Conservation (phyloP, 768 basidiomycete species). For the Glaciozyma antarctica region DNA sequence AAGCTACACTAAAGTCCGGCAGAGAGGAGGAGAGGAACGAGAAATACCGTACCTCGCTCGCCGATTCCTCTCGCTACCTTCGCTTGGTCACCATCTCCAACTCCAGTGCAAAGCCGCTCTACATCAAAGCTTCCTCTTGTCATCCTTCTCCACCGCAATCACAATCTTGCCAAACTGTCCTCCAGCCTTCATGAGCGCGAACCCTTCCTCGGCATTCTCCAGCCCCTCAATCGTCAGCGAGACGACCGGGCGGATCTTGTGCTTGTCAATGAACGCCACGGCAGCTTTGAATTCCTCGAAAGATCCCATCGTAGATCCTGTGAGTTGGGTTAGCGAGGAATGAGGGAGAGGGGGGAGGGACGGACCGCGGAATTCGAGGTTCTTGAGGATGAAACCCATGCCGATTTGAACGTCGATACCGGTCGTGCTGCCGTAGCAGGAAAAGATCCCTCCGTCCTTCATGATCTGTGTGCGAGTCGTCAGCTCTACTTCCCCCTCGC, state of each 20-base stretch:
- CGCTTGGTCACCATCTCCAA: no score
- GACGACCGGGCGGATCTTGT: constrained; percentile 60
- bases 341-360: neutral
- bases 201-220: constrained; percentile 57
- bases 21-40: no score
- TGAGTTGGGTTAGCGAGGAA: neutral
- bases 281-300: constrained; percentile 62
- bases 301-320: constrained; percentile 79
- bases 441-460: constrained; percentile 39
- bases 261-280: constrained; percentile 57
- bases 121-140: constrained; percentile 16
- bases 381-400: constrained; percentile 68
- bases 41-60: no score
- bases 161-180: constrained; percentile 60
- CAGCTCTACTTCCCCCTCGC: no score
- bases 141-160: constrained; percentile 18
- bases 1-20: no score
- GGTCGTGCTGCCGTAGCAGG: constrained; percentile 30
- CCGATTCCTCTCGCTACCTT: no score
- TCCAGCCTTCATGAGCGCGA: constrained; percentile 55
- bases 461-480: constrained; percentile 36
- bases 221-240: constrained; percentile 63
- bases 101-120: no score
- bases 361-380: constrained; percentile 63
- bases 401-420: constrained; percentile 60